Conservation (phyloP, 306 rosid species). For the Psophocarpus tetragonolobus region DNA sequence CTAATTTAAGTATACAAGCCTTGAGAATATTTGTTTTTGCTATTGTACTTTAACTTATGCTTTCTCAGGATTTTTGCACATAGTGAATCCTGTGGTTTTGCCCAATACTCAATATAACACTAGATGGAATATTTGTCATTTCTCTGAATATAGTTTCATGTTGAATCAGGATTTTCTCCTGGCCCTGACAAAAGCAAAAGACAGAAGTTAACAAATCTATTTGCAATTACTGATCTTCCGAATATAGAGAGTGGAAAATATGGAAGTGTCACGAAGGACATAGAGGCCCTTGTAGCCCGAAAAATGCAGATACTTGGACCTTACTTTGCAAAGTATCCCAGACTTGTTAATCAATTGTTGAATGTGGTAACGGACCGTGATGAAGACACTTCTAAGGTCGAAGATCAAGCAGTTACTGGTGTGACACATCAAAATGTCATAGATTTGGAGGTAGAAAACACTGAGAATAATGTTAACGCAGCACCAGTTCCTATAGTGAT, state of each 20-base stretch:
- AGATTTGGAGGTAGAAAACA: constrained; percentile 52
- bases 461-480: constrained; percentile 22
- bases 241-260: constrained; percentile 52
- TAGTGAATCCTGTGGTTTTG: background rate
- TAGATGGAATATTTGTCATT: background rate
- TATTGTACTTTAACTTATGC: background rate
- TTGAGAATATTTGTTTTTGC: background rate
- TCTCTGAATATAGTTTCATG: constrained; percentile 21
- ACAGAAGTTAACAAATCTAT: constrained; percentile 47
- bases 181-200: constrained; percentile 46
- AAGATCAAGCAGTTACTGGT: constrained; percentile 21
- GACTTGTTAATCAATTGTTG: constrained; percentile 36
- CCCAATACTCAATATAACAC: background rate
- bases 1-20: background rate
- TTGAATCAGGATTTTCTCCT: constrained; percentile 46
- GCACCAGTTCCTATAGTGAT: constrained; percentile 47
- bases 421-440: constrained; percentile 35
- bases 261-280: constrained; percentile 84
- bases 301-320: constrained; percentile 52
- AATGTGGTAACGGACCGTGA: constrained; percentile 27
- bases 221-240: constrained; percentile 44
- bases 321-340: constrained; percentile 49
- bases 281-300: constrained; percentile 52
- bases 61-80: background rate
- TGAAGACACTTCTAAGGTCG: constrained; percentile 23